phyloP scores from a whole-genome alignment of 1,139 yeast genomes.

The Yueomyces sp. region DNA sequence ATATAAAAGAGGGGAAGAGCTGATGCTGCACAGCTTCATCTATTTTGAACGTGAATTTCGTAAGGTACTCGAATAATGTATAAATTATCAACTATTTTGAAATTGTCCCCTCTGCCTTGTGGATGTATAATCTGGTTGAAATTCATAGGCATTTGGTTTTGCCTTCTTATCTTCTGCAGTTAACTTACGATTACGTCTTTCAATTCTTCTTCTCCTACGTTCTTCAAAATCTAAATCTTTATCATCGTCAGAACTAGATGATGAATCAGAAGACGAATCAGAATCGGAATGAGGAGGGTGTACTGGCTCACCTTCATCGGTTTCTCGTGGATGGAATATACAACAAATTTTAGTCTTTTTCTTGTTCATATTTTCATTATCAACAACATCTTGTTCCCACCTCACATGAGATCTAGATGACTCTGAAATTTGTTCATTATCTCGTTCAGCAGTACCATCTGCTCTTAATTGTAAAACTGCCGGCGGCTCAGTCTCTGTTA shows the following conservation, averaged over 20 bases:
- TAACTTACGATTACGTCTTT: conserved; percentile 21
- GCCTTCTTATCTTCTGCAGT: conserved; percentile 6
- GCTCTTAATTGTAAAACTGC: conserved; percentile 17
- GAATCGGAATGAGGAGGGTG: conserved; percentile 12
- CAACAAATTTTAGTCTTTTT: conserved; percentile 93
- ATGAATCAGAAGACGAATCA: conserved; percentile 12
- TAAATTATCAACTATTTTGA: too few species aligned
- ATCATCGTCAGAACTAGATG: conserved; percentile 20
- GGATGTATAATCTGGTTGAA: conserved; percentile 47
- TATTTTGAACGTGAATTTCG: too few species aligned
- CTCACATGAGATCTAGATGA: conserved; percentile 39
- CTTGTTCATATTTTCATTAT: conserved; percentile 76
- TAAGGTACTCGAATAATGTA: too few species aligned
- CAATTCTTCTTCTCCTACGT: conserved; percentile 22
- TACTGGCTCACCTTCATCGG: conserved; percentile 48
- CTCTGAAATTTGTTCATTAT: conserved; percentile 1
- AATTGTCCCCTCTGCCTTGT: conserved; percentile 5
- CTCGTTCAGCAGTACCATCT: background rate
- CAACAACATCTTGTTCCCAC: conserved; percentile 80
- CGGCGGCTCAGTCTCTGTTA: conserved; percentile 9
- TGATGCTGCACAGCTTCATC: too few species aligned
- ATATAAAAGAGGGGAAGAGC: too few species aligned
- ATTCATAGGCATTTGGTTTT: conserved; percentile 53
- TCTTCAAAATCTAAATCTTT: conserved; percentile 15
- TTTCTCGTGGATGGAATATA: conserved; percentile 75